Conservation (phyloP, 257 asterid genomes). For the Ballota nigra region DNA sequence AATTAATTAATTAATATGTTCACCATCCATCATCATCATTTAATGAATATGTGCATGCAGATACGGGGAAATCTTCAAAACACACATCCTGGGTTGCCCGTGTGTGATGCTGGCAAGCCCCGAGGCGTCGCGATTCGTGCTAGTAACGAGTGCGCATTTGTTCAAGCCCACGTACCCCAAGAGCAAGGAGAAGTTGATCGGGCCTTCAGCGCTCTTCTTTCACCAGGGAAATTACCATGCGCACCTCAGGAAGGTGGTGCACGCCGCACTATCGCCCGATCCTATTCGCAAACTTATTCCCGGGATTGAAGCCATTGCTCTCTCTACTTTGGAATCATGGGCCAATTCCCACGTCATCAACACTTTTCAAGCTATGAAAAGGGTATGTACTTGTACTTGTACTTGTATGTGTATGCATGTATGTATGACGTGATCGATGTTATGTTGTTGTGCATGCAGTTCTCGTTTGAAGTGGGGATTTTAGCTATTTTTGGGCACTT, state of each 20-base stretch:
- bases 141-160: constrained; percentile 58
- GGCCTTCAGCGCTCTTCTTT: constrained; percentile 69
- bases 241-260: constrained; percentile 55
- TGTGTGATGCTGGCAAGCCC: constrained; percentile 85
- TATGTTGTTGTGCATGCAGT: constrained; percentile 21
- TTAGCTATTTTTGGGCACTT: constrained; percentile 70
- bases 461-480: constrained; percentile 80
- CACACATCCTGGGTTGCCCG: constrained; percentile 73
- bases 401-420: too few relatives aligned
- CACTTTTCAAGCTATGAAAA: constrained; percentile 63
- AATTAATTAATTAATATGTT: too few relatives aligned
- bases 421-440: not conserved
- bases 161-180: constrained; percentile 77
- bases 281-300: constrained; percentile 43
- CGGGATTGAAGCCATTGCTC: constrained; percentile 42
- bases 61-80: constrained; percentile 77
- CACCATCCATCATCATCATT: too few relatives aligned
- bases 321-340: constrained; percentile 52
- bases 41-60: constrained; percentile 32
- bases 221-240: constrained; percentile 69
- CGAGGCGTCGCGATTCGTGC: constrained; percentile 67
- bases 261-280: constrained; percentile 48
- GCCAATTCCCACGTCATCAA: constrained; percentile 35
- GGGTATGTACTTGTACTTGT: constrained; percentile 31
- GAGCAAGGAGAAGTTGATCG: constrained; percentile 88